A percentile compares a stretch with the other conserved stretches of the same genome.
Evolutionary conservation across 331 rosid genomes (phyloP).

Genomic region (Erythrophleum ivorense): DNA sequence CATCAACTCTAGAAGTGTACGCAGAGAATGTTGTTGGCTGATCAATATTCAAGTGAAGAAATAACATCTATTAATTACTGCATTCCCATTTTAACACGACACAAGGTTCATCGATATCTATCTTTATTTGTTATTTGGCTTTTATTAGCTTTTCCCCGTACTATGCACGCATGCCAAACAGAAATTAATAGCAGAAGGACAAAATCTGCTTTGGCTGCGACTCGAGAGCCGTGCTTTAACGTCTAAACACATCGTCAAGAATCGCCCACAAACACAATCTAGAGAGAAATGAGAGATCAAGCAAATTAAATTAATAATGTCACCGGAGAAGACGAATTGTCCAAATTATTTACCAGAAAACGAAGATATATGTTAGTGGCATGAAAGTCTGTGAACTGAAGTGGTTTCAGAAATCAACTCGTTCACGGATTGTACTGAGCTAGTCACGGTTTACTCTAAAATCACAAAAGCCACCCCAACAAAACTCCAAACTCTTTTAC

Average conservation of each 20-base stretch:
- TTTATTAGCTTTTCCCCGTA: neutral
- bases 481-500: slow-evolving; percentile 42
- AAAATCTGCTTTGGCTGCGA: neutral
- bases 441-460: slow-evolving; percentile 52
- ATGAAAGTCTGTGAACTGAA: slow-evolving; percentile 43
- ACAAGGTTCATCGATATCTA: too few species aligned
- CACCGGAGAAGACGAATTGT: too few species aligned
- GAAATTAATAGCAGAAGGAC: neutral
- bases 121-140: too few species aligned
- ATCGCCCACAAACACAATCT: too few species aligned
- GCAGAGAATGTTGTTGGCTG: too few species aligned
- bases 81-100: too few species aligned
- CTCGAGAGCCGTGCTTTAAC: neutral
- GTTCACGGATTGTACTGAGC: slow-evolving; percentile 53
- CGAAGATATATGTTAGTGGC: neutral
- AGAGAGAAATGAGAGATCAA: too few species aligned
- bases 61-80: too few species aligned
- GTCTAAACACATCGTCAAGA: neutral
- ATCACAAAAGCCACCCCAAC: slow-evolving; percentile 38
- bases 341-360: too few species aligned
- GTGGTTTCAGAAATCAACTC: slow-evolving; percentile 38
- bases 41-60: too few species aligned
- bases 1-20: too few species aligned
- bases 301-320: too few species aligned
- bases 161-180: neutral